Percentiles rank a stretch among this genome's conserved stretches.
Evolutionary conservation across 441 rosid species (phyloP).

Genomic region (Syzygium malaccense): DNA sequence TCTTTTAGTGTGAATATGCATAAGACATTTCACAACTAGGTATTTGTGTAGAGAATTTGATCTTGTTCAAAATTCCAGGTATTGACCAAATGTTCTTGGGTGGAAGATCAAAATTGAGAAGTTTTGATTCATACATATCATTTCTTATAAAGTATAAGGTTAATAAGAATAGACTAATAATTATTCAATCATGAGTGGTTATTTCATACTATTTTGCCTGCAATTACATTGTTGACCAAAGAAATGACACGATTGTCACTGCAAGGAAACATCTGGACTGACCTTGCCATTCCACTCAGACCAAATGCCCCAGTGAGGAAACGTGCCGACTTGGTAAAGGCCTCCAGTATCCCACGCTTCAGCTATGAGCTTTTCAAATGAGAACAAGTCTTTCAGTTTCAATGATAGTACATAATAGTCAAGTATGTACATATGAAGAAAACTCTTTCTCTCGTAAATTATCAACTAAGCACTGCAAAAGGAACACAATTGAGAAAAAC

Average conservation of each 20-base stretch:
- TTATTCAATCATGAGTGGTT: neutral
- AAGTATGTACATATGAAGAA: neutral
- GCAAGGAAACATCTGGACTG: constrained; percentile 11
- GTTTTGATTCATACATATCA: neutral
- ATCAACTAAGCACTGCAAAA: neutral
- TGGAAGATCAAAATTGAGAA: neutral
- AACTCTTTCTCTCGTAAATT: neutral
- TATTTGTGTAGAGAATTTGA: neutral
- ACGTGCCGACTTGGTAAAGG: constrained; percentile 90
- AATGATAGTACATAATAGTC: neutral
- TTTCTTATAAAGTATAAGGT: neutral
- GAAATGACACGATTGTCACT: neutral
- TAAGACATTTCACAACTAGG: neutral
- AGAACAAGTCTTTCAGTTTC: neutral
- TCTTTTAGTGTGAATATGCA: neutral
- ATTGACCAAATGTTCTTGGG: neutral
- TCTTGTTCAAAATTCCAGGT: neutral
- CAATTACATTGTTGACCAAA: neutral
- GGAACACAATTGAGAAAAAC: neutral
- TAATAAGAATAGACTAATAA: neutral
- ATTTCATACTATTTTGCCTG: neutral
- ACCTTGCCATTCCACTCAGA: constrained; percentile 99
- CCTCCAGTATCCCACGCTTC: constrained; percentile 99
- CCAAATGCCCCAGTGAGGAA: constrained; percentile 98
- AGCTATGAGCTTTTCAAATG: constrained; percentile 68